Evolutionary conservation across 345 rosid species (phyloP).

Genomic region (Citrus hindsii): DNA sequence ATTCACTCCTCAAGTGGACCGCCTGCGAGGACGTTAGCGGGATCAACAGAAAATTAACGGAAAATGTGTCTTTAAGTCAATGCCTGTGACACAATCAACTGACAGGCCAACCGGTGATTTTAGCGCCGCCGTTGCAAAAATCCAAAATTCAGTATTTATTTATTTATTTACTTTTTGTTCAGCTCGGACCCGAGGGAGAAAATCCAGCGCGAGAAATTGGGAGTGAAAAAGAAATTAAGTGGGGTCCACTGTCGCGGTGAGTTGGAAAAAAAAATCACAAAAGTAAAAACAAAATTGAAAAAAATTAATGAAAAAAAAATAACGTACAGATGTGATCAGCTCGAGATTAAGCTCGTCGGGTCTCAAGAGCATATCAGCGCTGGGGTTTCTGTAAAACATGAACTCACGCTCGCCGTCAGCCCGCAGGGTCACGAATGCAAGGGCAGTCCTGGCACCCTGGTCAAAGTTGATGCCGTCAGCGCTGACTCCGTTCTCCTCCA

Average conservation of each 20-base stretch:
- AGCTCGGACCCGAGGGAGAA: neutral
- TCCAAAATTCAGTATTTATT: neutral
- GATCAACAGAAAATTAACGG: neutral
- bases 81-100: neutral
- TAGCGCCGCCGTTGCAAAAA: neutral
- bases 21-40: neutral
- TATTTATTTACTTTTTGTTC: too few species aligned
- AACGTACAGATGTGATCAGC: slow-evolving; percentile 82
- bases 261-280: neutral
- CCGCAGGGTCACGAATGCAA: slow-evolving; percentile 89
- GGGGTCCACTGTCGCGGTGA: neutral
- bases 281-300: too few species aligned
- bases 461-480: slow-evolving; percentile 85
- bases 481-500: slow-evolving; percentile 72
- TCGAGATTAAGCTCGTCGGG: slow-evolving; percentile 87
- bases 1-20: neutral
- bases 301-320: neutral
- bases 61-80: too few species aligned
- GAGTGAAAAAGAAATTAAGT: too few species aligned
- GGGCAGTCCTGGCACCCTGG: slow-evolving; percentile 89
- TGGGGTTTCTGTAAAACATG: slow-evolving; percentile 94
- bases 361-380: slow-evolving; percentile 88
- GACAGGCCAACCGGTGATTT: neutral
- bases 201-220: neutral
- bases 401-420: slow-evolving; percentile 98